phyloP scores from a whole-genome alignment of 306 rosid species.

The Corylus heterophylla region DNA sequence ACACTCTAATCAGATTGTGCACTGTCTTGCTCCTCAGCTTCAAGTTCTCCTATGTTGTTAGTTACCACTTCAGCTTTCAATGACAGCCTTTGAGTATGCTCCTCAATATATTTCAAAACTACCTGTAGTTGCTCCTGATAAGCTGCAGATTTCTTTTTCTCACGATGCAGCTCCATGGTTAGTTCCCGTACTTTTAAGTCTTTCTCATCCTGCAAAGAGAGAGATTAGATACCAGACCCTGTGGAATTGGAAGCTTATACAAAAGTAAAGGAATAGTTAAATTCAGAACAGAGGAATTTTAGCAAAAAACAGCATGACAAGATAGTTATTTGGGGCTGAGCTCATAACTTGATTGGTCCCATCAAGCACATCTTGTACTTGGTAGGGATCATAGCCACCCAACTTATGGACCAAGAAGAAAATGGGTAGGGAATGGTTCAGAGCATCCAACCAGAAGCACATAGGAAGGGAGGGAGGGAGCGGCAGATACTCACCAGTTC shows the following conservation, averaged over 20 bases:
- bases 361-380: background rate
- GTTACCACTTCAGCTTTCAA: constrained; percentile 21
- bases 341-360: background rate
- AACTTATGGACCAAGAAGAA: background rate
- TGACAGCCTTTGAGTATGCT: constrained; percentile 22
- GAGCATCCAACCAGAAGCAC: background rate
- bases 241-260: background rate
- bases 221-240: background rate
- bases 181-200: constrained; percentile 27
- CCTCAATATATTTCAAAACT: constrained; percentile 27
- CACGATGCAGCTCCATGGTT: constrained; percentile 21
- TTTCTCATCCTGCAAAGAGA: constrained; percentile 23
- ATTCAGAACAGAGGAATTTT: background rate
- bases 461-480: background rate
- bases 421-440: background rate
- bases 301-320: background rate
- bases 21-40: constrained; percentile 13
- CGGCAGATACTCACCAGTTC: background rate
- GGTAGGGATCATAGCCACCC: background rate
- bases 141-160: constrained; percentile 27
- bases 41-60: constrained; percentile 14
- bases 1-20: constrained; percentile 9
- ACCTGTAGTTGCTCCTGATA: constrained; percentile 24
- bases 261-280: background rate
- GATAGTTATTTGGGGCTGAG: background rate